Evolutionary conservation across 2,329 filamentous ascomycete genomes (phyloP), one percentile per base, ranked within the genome.

Genomic region (Gaeumannomyces tritici): DNA sequence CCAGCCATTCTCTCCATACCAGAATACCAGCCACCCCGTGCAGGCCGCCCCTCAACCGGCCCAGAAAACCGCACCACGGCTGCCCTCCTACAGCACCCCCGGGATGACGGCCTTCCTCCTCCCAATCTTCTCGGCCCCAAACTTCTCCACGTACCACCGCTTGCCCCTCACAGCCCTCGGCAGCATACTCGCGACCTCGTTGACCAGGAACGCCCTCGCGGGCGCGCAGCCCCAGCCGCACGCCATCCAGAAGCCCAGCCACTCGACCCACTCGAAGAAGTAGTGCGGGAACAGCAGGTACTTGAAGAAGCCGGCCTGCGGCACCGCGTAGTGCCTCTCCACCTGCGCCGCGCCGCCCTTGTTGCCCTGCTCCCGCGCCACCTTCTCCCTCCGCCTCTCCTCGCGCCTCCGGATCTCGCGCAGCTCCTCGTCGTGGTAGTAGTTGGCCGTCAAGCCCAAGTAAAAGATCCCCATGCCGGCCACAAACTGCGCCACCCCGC

Each of bases 261-360:
- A 99, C 80, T 99, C 95, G 61, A 96, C 73, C 95, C 95, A 99
- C 77, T 99, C 95, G 71, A 88, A 89, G n/a, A 96, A 80, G 74
- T 97, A 99, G 73, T 99, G 95, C 67, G 95, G 92, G 74, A 89
- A 96, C 64, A 98, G 81, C 71, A 96, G 84, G 69, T 87, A 88
- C 67, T 83, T 80, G 76, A 98, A 99, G 60, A 96, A 76, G 0
- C 93, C 92, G 60, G 88, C 88, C 70, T 90, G 80, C 0, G 95
- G 95, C 61, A 99, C 84, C 76, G 90, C 86, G 73, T 98, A 98
- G 65, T 96, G 84, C 76, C 95, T 96, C 57, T 89, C 83, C 65
- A 90, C 86, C 64, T 33, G n/a, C n/a, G n/a, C n/a, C n/a, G n/a
- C n/a, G n/a, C n/a, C n/a, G n/a, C n/a, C n/a, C n/a, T n/a, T n/a